Base-by-base conservation (phyloP, 495 filamentous ascomycete species). In the Aspergillus baeticus region DNA sequence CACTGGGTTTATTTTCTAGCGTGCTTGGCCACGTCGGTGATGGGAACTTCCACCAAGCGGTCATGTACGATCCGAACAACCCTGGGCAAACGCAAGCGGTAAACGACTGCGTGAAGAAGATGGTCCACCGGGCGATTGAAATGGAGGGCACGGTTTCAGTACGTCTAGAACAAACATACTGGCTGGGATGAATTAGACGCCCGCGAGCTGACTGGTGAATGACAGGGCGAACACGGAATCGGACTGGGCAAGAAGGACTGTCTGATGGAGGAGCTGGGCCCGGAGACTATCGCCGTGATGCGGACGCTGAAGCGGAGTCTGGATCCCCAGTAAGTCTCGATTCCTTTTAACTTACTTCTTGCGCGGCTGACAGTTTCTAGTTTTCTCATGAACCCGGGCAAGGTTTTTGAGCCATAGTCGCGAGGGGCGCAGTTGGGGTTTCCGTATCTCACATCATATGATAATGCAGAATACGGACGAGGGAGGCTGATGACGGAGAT, bases 11-110 rank as follows among this genome's bases (percentile, higher is more conserved):
- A 6, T 92, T 95, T 62, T 88, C 88, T 3, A 88, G 81, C 60
- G 88, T 92, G 13, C 75, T 95, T 0, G 90, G 87, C 5, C 90
- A 94, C 58, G 82, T 94, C 44, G 90, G 90, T 1, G 89, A 94
- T 64, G 90, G 91, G 5, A 96, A 96, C 66, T 96, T 95, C 68
- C 91, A 96, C 67, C 87, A 88, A 66, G 86, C 82, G 63, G 89
- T 96, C 61, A 84, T 96, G 66, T 96, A 66, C 35, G 52, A 70
- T 20, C 63, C 92, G 56, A 81, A 89, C 18, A 80, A 75, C 6
- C 84, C 92, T 61, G 72, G 76, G 10, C 81, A 82, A 15, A 83
- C 82, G 45, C 47, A 55, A 17, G 52, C 51, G 0, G 89, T 94
- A 1, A 83, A 91, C 64, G 77, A 71, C n/a, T 89, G 87, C 51